phyloP scores from a whole-genome alignment of 2,329 filamentous ascomycete species.

The Trichoderma sp. region DNA sequence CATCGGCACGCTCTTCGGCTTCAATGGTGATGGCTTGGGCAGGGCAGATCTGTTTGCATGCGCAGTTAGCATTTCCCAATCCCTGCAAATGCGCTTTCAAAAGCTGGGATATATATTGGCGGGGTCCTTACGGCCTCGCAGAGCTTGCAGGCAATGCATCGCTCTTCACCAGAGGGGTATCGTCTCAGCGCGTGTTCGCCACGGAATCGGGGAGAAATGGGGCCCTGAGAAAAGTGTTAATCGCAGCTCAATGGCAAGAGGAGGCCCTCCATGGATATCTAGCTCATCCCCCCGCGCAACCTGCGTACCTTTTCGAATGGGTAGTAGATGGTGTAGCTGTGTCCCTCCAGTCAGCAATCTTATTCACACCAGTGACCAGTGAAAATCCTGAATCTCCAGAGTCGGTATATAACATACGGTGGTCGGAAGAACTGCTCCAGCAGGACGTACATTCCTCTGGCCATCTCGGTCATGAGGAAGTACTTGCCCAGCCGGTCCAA shows the following conservation, averaged over 20 bases:
- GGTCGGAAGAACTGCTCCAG: conserved; percentile 98
- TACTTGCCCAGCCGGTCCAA: conserved; percentile 86
- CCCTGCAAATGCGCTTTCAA: not conserved
- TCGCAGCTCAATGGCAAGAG: not conserved
- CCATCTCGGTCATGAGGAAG: conserved; percentile 94
- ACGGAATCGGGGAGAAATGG: conserved; percentile 95
- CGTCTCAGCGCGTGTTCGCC: conserved; percentile 95
- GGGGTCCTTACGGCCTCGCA: conserved; percentile 72
- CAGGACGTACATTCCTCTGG: conserved; percentile 95
- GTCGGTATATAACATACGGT: conserved; percentile 70
- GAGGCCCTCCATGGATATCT: not conserved
- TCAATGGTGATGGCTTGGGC: conserved; percentile 99
- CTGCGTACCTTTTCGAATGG: conserved; percentile 83
- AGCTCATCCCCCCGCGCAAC: not conserved
- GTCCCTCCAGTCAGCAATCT: conserved; percentile 8
- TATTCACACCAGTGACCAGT: not conserved
- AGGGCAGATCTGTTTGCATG: conserved; percentile 69
- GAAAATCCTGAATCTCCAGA: not conserved
- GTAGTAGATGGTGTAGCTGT: conserved; percentile 95
- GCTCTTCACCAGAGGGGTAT: conserved; percentile 96
- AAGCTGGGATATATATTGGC: not conserved
- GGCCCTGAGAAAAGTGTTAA: conserved; percentile 56
- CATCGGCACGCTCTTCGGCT: conserved; percentile 95
- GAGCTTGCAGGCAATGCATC: conserved; percentile 99
- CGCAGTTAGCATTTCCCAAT: not conserved